Evolutionary conservation across 2,329 filamentous ascomycete species (phyloP).

Genomic region (Cucurbitaria berberidis): DNA sequence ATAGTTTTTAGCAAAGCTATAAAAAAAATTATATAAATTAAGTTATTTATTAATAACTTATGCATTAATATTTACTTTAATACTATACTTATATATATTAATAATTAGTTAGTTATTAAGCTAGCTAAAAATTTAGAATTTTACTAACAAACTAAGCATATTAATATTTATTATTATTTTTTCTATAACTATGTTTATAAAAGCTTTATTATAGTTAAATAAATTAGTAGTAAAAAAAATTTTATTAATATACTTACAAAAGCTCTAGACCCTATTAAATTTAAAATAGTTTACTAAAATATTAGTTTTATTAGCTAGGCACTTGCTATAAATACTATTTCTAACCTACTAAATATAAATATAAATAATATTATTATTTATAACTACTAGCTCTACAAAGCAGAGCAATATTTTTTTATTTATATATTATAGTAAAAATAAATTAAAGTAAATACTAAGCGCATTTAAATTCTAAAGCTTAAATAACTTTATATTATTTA

Average conservation of each 20-base stretch:
- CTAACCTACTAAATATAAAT: not conserved
- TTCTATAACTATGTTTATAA: not conserved
- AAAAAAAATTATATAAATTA: not conserved
- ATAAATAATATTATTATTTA: not conserved
- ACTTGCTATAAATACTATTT: not conserved
- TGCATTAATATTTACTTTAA: not conserved
- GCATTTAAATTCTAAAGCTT: no score
- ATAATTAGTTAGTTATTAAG: not conserved
- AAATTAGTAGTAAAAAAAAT: not conserved
- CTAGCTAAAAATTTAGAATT: not conserved
- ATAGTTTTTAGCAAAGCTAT: not conserved
- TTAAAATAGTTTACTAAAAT: not conserved
- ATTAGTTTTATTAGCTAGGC: not conserved
- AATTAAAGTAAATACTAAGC: no score
- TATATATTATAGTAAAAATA: no score
- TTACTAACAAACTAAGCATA: not conserved
- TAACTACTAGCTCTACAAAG: not conserved
- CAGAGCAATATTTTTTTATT: no score
- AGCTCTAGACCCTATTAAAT: not conserved
- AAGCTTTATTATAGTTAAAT: not conserved
- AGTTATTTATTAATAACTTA: not conserved
- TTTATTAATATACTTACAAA: not conserved
- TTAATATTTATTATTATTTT: not conserved
- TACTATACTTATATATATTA: not conserved
- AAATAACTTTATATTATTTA: no score